Percentiles rank a stretch among this genome's conserved stretches.
Evolutionary conservation across 2,329 filamentous ascomycete genomes (phyloP).

Genomic region (Verticillium zaregamsianum): DNA sequence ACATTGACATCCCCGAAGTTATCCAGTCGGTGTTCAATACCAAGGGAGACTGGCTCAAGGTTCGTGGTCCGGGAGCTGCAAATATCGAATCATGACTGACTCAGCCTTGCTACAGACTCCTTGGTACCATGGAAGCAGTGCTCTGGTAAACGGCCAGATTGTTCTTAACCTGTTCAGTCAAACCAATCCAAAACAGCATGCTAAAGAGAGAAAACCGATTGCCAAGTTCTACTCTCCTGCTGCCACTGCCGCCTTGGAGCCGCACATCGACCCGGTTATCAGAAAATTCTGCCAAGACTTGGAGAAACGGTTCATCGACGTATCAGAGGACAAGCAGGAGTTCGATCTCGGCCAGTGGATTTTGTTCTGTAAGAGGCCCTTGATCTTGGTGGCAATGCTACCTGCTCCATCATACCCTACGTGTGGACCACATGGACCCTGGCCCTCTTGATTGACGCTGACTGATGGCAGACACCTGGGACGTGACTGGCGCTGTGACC

Average conservation of each 20-base stretch:
- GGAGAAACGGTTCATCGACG: conserved; percentile 25
- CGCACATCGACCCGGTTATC: conserved; percentile 25
- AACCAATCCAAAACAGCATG: conserved; percentile 17
- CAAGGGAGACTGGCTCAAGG: conserved; percentile 26
- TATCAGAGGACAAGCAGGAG: conserved; percentile 14
- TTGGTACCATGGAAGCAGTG: conserved; percentile 20
- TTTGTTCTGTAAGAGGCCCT: conserved; percentile 26
- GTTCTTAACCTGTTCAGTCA: conserved; percentile 20
- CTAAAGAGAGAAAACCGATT: conserved; percentile 17
- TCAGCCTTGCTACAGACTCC: conserved; percentile 11
- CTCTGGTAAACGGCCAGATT: conserved; percentile 20
- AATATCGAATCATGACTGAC: background rate
- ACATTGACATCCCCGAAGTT: conserved; percentile 30
- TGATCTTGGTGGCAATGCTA: too few species aligned
- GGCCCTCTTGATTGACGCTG: background rate
- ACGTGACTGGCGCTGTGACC: conserved; percentile 36
- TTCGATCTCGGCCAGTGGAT: conserved; percentile 37
- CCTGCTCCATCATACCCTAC: too few species aligned
- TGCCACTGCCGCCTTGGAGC: conserved; percentile 16
- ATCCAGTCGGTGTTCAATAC: conserved; percentile 30
- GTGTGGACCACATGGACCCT: background rate
- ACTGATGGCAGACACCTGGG: conserved; percentile 26
- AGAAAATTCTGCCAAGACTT: conserved; percentile 23
- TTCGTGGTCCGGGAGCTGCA: background rate
- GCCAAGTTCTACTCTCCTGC: conserved; percentile 21